Evolutionary conservation across 2,329 filamentous ascomycete species (phyloP).

Genomic region (Thielaviopsis populi): DNA sequence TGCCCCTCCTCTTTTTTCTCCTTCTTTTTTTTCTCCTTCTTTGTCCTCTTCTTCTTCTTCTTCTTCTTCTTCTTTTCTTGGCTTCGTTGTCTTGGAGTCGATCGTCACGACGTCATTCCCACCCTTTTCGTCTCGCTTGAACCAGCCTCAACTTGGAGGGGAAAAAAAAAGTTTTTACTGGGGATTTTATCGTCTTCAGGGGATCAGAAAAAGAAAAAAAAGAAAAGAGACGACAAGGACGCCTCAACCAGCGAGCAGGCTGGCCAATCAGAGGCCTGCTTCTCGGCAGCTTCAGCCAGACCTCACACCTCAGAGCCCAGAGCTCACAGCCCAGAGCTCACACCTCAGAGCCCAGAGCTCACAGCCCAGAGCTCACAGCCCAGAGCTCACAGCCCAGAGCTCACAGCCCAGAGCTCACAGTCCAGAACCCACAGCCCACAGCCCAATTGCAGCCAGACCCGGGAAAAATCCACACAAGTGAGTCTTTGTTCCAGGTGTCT

Average conservation of each 20-base stretch:
- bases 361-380: not conserved
- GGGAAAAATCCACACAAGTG: not conserved
- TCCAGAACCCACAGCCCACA: no score
- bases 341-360: not conserved
- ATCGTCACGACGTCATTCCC: not conserved
- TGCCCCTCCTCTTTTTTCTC: not conserved
- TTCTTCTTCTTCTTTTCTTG: not conserved
- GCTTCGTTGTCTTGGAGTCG: not conserved
- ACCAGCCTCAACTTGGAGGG: not conserved
- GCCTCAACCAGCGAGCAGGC: not conserved
- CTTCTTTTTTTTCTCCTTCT: not conserved
- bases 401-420: not conserved
- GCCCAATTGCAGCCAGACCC: no score
- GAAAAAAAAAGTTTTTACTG: not conserved
- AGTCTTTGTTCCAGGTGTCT: not conserved
- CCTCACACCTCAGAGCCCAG: not conserved
- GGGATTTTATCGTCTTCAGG: not conserved
- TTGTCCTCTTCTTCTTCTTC: not conserved
- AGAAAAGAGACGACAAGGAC: not conserved
- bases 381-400: not conserved
- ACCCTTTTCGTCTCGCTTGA: not conserved
- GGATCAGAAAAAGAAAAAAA: not conserved
- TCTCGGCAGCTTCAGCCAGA: not conserved
- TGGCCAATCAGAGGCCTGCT: not conserved
- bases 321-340: not conserved